Evolutionary conservation across 148 eudicot species (phyloP).

Genomic region (Camellia sinensis): DNA sequence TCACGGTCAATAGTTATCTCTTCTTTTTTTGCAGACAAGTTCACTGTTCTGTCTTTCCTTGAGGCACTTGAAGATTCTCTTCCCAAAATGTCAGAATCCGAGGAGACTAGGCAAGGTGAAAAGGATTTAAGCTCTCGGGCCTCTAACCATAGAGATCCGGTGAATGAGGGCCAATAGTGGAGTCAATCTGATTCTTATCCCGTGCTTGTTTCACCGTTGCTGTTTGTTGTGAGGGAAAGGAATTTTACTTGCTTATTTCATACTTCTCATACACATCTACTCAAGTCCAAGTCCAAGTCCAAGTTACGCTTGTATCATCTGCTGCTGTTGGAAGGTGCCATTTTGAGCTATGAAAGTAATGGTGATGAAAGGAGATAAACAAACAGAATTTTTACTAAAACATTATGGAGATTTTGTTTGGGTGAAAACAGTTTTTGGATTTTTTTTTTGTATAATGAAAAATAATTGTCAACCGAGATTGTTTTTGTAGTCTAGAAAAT

Average conservation of each 20-base stretch:
- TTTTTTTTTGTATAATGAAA: too few relatives aligned
- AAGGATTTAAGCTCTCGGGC: slow-evolving; percentile 35
- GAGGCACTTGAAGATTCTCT: slow-evolving; percentile 99
- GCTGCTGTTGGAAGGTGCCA: too few relatives aligned
- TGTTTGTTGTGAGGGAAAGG: slow-evolving; percentile 5
- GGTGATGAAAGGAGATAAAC: too few relatives aligned
- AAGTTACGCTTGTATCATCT: too few relatives aligned
- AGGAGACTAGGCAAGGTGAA: slow-evolving; percentile 34
- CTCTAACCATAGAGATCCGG: slow-evolving; percentile 40
- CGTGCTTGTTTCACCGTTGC: not conserved
- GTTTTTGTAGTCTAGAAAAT: too few relatives aligned
- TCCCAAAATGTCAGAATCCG: slow-evolving; percentile 31
- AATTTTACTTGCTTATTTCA: slow-evolving; percentile 3
- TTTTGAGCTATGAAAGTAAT: too few relatives aligned
- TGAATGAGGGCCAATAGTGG: slow-evolving; percentile 79
- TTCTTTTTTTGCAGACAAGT: slow-evolving; percentile 55
- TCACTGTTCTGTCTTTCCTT: slow-evolving; percentile 87
- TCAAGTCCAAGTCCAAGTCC: not conserved
- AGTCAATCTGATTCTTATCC: not conserved
- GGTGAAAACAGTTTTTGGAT: too few relatives aligned
- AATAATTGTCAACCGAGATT: too few relatives aligned
- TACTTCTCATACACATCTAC: slow-evolving; percentile 2
- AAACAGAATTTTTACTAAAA: too few relatives aligned
- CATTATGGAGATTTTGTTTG: too few relatives aligned
- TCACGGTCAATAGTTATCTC: not conserved